phyloP scores from a whole-genome alignment of 176 grass and related monocot genomes.

The Zoysia pacifica region DNA sequence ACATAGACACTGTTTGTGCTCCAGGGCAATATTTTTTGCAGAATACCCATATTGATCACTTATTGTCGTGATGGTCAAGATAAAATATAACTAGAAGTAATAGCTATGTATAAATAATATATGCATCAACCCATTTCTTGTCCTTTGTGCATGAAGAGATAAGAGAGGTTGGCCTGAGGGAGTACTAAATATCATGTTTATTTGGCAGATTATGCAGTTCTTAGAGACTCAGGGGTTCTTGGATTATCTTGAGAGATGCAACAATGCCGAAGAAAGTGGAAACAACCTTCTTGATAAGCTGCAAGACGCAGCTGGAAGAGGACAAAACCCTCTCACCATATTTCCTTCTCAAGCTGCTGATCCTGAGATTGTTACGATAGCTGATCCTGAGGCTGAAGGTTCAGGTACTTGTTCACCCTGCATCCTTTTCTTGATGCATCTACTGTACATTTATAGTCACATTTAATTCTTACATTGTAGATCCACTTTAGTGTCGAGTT shows the following conservation, averaged over 20 bases:
- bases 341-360: slow-evolving; percentile 81
- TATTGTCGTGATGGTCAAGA: not conserved
- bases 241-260: slow-evolving; percentile 99
- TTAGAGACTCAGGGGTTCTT: slow-evolving; percentile 98
- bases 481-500: slow-evolving; percentile 1
- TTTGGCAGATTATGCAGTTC: slow-evolving; percentile 92
- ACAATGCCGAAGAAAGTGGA: slow-evolving; percentile 71
- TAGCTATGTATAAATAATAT: not conserved
- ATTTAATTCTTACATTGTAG: slow-evolving; percentile 17
- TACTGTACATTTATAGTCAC: slow-evolving; percentile 8
- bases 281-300: slow-evolving; percentile 97
- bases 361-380: slow-evolving; percentile 89
- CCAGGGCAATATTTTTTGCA: not conserved
- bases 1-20: not conserved
- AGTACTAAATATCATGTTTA: slow-evolving; percentile 32
- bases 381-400: slow-evolving; percentile 64
- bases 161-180: not conserved
- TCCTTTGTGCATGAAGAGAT: not conserved
- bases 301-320: slow-evolving; percentile 93
- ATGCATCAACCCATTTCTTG: not conserved
- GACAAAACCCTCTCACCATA: slow-evolving; percentile 79
- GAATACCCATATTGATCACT: not conserved
- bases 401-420: slow-evolving; percentile 54
- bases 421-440: slow-evolving; percentile 1
- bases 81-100: not conserved